Evolutionary conservation across 2,329 filamentous ascomycete genomes (phyloP), one percentile per base, ranked within the genome.

Genomic region (Fusarium hostae): DNA sequence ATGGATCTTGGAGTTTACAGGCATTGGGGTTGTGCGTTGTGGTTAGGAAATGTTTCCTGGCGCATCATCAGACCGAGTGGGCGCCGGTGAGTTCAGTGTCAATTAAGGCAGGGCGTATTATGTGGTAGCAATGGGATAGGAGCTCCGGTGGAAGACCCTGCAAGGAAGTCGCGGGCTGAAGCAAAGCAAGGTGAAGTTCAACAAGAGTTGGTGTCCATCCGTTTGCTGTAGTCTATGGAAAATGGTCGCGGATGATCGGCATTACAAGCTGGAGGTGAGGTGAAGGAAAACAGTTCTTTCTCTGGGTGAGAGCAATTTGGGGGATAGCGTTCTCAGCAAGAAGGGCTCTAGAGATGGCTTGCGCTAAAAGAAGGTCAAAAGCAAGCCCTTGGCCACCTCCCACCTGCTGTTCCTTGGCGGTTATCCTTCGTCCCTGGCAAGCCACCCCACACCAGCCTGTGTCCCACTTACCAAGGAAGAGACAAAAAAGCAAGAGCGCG

Each of bases 391-490:
- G 52, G 41, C 22, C 62, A 52, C 48, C 57, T 63, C 32, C 15
- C 48, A 47, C 56, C 52, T 59, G 16, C n/a, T 45, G 30, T 66
- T 62, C 48, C 54, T 72, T 68, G 55, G 55, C 56, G 64, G 63
- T 61, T 61, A 61, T 48, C 54, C 65, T 44, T 67, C 54, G 69
- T 67, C 65, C 65, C 52, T 70, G 57, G 34, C 52, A 63, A 59
- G 51, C 40, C 61, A 70, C 70, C 47, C 65, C 70, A 72, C 69
- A 72, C 61, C 69, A 66, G 57, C 51, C 41, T 37, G 28, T 48
- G 52, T 45, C 35, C 40, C 32, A 52, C 60, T 30, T 50, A 20
- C 13, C 20, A 52, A 63, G 20, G 37, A 47, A 35, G 30, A 41
- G 15, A n/a, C 22, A 41, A 35, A 51, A 45, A 40, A 20, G 26